Conservation (phyloP, 768 basidiomycete genomes). For the Pleurotus djamor region DNA sequence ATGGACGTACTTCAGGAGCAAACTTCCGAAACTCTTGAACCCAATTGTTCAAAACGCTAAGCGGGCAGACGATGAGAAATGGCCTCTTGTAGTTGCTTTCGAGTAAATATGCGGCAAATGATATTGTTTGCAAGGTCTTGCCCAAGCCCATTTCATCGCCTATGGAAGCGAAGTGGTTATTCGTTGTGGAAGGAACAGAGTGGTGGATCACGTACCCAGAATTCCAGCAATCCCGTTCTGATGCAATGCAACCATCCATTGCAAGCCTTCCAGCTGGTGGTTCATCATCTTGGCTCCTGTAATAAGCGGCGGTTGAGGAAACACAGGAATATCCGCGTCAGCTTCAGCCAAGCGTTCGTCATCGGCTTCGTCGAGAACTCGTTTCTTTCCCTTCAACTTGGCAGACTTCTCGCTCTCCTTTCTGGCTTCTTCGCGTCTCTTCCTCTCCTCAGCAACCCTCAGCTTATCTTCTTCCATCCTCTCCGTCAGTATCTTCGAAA, state of each 20-base stretch:
- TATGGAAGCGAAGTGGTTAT: neutral
- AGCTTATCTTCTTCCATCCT: constrained; percentile 69
- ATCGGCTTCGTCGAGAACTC: constrained; percentile 15
- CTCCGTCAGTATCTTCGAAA: constrained; percentile 65
- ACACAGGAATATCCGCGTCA: constrained; percentile 31
- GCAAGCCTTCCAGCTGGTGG: constrained; percentile 92
- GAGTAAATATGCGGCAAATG: constrained; percentile 89
- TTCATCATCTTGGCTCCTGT: constrained; percentile 85
- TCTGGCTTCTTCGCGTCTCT: constrained; percentile 5
- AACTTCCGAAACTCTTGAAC: constrained; percentile 80
- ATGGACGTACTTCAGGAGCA: constrained; percentile 62
- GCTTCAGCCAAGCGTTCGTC: constrained; percentile 14
- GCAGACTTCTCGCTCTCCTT: neutral
- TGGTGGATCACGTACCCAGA: constrained; percentile 45
- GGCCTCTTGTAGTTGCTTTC: constrained; percentile 68
- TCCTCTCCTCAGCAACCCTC: constrained; percentile 19
- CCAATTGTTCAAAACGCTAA: constrained; percentile 95
- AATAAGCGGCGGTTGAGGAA: constrained; percentile 74
- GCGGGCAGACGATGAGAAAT: constrained; percentile 88
- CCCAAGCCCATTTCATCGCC: neutral
- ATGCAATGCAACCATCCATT: constrained; percentile 92
- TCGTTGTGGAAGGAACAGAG: neutral
- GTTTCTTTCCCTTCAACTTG: constrained; percentile 16
- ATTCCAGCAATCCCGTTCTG: constrained; percentile 85
- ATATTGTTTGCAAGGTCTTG: constrained; percentile 92